Evolutionary conservation across 345 rosid species (phyloP).

Genomic region (Eucalyptus tenuipes): DNA sequence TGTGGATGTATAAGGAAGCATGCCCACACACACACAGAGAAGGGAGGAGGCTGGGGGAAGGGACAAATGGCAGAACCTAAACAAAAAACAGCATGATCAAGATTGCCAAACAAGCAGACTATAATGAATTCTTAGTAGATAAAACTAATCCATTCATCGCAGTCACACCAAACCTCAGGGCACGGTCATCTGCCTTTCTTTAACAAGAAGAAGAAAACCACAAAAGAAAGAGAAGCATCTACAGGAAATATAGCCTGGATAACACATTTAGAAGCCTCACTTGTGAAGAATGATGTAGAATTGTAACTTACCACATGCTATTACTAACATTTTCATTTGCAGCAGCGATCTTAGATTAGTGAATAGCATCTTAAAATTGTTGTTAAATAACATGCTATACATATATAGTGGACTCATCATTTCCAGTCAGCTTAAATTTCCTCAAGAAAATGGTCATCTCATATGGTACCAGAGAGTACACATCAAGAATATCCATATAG

Average conservation of each 20-base stretch:
- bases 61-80: not conserved
- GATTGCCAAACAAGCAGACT: not conserved
- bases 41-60: not conserved
- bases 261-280: not conserved
- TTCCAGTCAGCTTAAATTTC: not conserved
- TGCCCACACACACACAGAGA: not conserved
- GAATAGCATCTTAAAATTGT: not conserved
- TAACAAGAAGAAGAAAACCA: not conserved
- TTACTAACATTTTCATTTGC: not conserved
- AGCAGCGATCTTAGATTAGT: not conserved
- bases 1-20: not conserved
- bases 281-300: not conserved
- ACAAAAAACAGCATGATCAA: not conserved
- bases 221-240: not conserved
- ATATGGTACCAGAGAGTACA: not conserved
- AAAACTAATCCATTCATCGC: not conserved
- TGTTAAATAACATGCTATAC: not conserved
- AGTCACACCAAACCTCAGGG: not conserved
- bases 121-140: not conserved
- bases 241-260: not conserved
- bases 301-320: not conserved
- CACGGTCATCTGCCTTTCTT: not conserved
- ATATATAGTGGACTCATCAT: not conserved
- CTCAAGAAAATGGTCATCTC: not conserved
- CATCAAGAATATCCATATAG: not conserved